Evolutionary conservation across 345 rosid species (phyloP).

Genomic region (Melaleuca alternifolia): DNA sequence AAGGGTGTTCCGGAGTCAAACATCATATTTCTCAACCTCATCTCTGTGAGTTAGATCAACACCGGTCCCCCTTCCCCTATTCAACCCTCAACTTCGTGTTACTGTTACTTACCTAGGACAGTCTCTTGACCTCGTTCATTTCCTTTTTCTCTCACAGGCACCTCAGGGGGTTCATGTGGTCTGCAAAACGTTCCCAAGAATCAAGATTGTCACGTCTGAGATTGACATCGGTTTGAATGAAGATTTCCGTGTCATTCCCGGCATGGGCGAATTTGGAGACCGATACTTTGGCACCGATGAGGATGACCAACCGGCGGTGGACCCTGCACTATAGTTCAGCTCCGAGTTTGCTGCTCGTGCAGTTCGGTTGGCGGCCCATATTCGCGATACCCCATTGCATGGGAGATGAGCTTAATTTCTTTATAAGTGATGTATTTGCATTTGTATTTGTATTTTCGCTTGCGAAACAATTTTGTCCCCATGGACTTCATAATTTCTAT

Average conservation of each 20-base stretch:
- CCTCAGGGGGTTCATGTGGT: constrained; percentile 99
- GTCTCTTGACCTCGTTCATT: background rate
- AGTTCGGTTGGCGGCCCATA: background rate
- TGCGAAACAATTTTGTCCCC: constrained; percentile 33
- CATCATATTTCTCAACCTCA: constrained; percentile 94
- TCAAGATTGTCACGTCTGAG: constrained; percentile 98
- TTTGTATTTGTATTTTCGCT: constrained; percentile 1
- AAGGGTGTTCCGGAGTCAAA: constrained; percentile 89
- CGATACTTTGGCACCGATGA: constrained; percentile 96
- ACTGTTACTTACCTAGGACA: background rate
- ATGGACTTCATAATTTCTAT: background rate
- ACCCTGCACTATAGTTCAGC: background rate
- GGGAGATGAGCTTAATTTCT: background rate
- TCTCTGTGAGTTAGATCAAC: constrained; percentile 48
- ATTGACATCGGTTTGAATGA: constrained; percentile 81
- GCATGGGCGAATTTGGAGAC: constrained; percentile 98
- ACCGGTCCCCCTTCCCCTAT: background rate
- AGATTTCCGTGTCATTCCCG: constrained; percentile 92
- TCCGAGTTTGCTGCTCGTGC: background rate
- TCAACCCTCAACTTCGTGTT: background rate
- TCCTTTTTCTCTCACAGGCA: constrained; percentile 42
- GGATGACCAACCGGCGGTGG: constrained; percentile 36
- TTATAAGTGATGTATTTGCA: background rate
- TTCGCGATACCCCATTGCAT: background rate
- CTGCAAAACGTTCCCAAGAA: constrained; percentile 79